Evolutionary conservation across 495 filamentous ascomycete genomes (phyloP).

Genomic region (Hypoxylon perforatum): DNA sequence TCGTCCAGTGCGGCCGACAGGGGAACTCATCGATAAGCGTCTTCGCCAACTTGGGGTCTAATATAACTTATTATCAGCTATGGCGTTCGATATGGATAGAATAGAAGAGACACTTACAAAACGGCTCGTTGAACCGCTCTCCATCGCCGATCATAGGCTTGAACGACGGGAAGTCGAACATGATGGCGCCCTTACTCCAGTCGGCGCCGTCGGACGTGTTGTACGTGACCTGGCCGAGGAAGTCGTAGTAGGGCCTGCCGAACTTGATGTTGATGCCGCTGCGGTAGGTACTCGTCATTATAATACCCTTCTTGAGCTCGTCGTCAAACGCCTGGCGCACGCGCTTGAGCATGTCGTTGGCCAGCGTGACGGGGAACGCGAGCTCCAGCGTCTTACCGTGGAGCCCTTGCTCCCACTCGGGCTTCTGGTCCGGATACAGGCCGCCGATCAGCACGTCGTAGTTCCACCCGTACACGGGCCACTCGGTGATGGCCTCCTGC

Average conservation of each 20-base stretch:
- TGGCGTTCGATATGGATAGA: neutral
- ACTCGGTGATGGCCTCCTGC: constrained; percentile 49
- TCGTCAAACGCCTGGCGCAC: constrained; percentile 59
- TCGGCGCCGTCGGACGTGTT: constrained; percentile 56
- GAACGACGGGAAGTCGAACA: constrained; percentile 64
- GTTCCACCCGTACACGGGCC: constrained; percentile 64
- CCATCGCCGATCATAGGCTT: constrained; percentile 57
- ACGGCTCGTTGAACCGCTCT: constrained; percentile 60
- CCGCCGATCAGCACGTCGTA: constrained; percentile 64
- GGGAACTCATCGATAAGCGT: constrained; percentile 62
- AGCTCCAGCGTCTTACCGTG: constrained; percentile 60
- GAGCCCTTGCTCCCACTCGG: constrained; percentile 61
- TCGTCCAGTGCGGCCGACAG: constrained; percentile 63
- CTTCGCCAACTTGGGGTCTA: constrained; percentile 57
- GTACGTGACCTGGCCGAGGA: constrained; percentile 61
- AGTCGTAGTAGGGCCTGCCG: constrained; percentile 58
- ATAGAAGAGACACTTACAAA: constrained; percentile 50
- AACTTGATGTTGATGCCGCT: constrained; percentile 67
- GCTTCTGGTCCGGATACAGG: constrained; percentile 58
- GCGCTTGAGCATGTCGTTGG: constrained; percentile 60
- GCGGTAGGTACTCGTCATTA: constrained; percentile 61
- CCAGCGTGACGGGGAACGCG: constrained; percentile 59
- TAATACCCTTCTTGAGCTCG: constrained; percentile 51
- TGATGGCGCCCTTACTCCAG: constrained; percentile 62
- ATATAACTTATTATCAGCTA: constrained; percentile 13